Percentiles rank a stretch among this genome's conserved stretches.
Evolutionary conservation across 495 filamentous ascomycete species (phyloP).

Genomic region (Tuber melanosporum): DNA sequence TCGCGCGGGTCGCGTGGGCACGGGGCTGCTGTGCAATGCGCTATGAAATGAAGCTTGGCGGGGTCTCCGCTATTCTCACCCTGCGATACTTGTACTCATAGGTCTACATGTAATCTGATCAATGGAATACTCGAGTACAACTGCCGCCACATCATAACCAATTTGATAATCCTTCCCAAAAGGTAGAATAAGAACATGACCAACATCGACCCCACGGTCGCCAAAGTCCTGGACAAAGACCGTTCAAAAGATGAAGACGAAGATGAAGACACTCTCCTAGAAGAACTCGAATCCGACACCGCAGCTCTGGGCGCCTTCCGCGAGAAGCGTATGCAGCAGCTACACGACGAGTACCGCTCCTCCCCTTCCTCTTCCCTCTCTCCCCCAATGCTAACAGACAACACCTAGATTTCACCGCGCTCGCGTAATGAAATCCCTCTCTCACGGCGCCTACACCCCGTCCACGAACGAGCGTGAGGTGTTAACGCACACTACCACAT

Average conservation of each 20-base stretch:
- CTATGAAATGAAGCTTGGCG: neutral
- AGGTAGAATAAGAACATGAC: conserved; percentile 12
- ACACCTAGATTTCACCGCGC: conserved; percentile 17
- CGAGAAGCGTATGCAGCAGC: conserved; percentile 62
- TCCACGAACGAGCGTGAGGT: conserved; percentile 59
- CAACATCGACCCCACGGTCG: conserved; percentile 36
- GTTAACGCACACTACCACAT: conserved; percentile 56
- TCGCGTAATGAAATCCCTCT: conserved; percentile 42
- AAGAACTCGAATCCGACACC: conserved; percentile 60
- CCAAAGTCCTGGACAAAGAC: conserved; percentile 37
- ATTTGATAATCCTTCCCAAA: neutral
- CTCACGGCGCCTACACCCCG: conserved; percentile 52
- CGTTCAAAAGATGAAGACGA: conserved; percentile 42
- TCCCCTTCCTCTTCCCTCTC: neutral
- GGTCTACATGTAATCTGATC: neutral
- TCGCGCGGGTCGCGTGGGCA: neutral
- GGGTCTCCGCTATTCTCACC: neutral
- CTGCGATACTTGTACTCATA: neutral
- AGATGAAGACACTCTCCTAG: conserved; percentile 68
- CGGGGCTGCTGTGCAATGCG: neutral
- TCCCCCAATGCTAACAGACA: neutral
- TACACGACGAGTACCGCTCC: conserved; percentile 53
- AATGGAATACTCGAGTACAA: neutral
- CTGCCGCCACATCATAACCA: neutral
- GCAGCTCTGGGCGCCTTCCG: conserved; percentile 56